A percentile compares a stretch with the other conserved stretches of the same genome.
These are phyloP conservation scores for Phaeolepiota aurea DNA, from an alignment of 768 basidiomycete species.

Conservation along the genomic window DNA sequence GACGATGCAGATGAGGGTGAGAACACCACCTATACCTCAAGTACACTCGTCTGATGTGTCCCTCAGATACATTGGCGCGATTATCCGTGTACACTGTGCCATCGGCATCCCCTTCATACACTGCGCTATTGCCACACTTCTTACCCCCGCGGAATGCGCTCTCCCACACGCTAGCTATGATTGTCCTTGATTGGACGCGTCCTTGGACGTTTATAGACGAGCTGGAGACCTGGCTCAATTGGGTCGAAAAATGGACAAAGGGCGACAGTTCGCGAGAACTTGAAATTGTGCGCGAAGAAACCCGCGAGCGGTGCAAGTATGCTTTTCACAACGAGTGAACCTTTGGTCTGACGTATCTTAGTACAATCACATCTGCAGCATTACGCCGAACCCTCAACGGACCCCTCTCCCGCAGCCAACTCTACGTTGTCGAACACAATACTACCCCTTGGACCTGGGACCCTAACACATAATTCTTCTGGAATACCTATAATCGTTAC, in stretches of 20 bases:
- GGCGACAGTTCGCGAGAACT: constrained; percentile 65
- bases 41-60: neutral
- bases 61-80: constrained; percentile 76
- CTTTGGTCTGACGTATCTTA: constrained; percentile 19
- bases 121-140: constrained; percentile 68
- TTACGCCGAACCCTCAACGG: constrained; percentile 73
- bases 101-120: constrained; percentile 64
- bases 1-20: constrained; percentile 93
- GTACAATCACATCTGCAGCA: constrained; percentile 88
- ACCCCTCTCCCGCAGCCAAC: constrained; percentile 51
- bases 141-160: constrained; percentile 62
- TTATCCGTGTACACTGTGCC: constrained; percentile 90
- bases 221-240: constrained; percentile 74
- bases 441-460: constrained; percentile 78
- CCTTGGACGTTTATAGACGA: constrained; percentile 90
- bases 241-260: constrained; percentile 78
- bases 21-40: constrained; percentile 12
- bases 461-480: constrained; percentile 76
- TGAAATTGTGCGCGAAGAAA: constrained; percentile 71
- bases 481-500: constrained; percentile 86
- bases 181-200: constrained; percentile 91
- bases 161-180: constrained; percentile 69
- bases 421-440: constrained; percentile 59
- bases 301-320: constrained; percentile 69
- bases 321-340: constrained; percentile 1